These are phyloP conservation scores for Eucalyptus marginata DNA, from an alignment of 345 rosid species.

Conservation along the genomic window DNA sequence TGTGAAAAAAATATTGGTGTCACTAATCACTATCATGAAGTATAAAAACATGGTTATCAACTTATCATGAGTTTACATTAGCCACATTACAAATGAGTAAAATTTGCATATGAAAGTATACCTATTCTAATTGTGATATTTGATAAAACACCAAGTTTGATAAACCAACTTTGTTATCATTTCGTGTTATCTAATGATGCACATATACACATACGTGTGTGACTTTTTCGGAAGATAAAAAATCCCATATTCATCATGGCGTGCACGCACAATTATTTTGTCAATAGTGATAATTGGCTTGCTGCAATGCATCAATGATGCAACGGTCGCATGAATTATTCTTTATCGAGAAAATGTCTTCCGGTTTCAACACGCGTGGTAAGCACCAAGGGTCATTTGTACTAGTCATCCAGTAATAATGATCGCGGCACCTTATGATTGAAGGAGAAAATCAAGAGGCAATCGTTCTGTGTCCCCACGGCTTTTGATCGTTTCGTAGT, in stretches of 20 bases:
- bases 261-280: neutral
- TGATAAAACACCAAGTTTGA: neutral
- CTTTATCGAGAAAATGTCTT: neutral
- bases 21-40: neutral
- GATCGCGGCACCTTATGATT: neutral
- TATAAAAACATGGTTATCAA: neutral
- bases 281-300: neutral
- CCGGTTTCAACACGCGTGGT: neutral
- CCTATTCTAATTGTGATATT: neutral
- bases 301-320: neutral
- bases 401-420: neutral
- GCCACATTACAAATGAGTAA: neutral
- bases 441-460: neutral
- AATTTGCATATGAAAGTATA: neutral
- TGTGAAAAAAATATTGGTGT: neutral
- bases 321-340: neutral
- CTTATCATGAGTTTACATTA: fast-evolving
- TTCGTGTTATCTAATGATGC: neutral
- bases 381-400: neutral
- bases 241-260: neutral
- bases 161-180: neutral
- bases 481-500: neutral
- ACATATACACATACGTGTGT: neutral
- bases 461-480: neutral
- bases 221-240: neutral